Evolutionary conservation across 2,329 filamentous ascomycete species (phyloP).

Genomic region (Coccinonectria pachysandricola): DNA sequence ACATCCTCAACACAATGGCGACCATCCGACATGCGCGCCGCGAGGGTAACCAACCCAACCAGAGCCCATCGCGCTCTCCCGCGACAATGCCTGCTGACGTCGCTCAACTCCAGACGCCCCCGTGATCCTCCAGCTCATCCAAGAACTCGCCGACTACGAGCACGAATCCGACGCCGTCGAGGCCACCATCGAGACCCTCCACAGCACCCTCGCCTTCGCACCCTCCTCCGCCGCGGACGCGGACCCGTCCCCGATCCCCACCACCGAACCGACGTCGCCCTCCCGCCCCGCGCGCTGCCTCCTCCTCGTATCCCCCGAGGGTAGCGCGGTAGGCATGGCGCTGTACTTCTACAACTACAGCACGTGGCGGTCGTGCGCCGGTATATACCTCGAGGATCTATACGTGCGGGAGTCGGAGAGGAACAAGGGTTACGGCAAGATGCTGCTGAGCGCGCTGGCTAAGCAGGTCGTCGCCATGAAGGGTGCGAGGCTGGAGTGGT

Average conservation of each 20-base stretch:
- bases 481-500: conserved; percentile 78
- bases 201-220: conserved; percentile 70
- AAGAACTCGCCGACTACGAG: conserved; percentile 82
- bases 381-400: conserved; percentile 91
- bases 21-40: conserved; percentile 17
- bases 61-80: too few species aligned
- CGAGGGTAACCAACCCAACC: conserved; percentile 13
- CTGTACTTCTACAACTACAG: conserved; percentile 94
- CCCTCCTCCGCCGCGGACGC: conserved; percentile 35
- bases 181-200: conserved; percentile 66
- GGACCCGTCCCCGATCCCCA: conserved; percentile 24
- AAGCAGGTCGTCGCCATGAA: conserved; percentile 62
- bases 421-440: conserved; percentile 69
- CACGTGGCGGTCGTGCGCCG: conserved; percentile 79
- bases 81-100: too few species aligned
- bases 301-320: conserved; percentile 45
- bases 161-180: conserved; percentile 63
- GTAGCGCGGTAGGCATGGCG: conserved; percentile 60
- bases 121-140: conserved; percentile 71
- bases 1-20: conserved; percentile 12
- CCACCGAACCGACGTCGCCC: conserved; percentile 44
- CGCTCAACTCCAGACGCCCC: conserved; percentile 60
- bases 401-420: conserved; percentile 65
- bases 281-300: conserved; percentile 65
- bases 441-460: conserved; percentile 66